Evolutionary conservation across 306 rosid genomes (phyloP).

Genomic region (Gleditsia sinensis): DNA sequence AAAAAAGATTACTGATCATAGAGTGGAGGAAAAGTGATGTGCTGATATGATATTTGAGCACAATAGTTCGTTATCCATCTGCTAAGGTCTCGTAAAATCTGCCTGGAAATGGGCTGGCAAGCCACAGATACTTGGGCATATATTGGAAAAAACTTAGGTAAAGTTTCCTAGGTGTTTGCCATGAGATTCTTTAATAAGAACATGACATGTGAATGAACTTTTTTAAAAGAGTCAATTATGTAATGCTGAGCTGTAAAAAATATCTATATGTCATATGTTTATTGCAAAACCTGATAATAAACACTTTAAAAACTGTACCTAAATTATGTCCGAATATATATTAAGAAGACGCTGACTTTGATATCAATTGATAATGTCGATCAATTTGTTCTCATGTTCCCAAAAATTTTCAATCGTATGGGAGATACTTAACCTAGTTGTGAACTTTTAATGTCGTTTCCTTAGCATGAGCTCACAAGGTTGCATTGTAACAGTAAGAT

Average conservation of each 20-base stretch:
- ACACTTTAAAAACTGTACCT: too few species aligned
- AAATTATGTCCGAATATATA: too few species aligned
- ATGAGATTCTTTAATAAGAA: too few species aligned
- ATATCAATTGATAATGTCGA: background rate
- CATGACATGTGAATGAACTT: too few species aligned
- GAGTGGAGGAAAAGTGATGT: conserved; percentile 6
- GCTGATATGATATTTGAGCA: conserved; percentile 14
- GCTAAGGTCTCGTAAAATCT: conserved; percentile 1
- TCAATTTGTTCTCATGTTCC: background rate
- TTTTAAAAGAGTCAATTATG: too few species aligned
- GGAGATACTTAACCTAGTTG: background rate
- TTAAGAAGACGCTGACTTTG: conserved; percentile 40
- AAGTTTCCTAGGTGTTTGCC: too few species aligned
- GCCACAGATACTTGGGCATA: conserved; percentile 34
- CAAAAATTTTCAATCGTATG: background rate
- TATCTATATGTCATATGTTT: too few species aligned
- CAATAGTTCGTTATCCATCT: conserved; percentile 12
- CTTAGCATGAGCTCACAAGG: background rate
- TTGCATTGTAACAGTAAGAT: too few species aligned
- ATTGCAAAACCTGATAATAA: too few species aligned
- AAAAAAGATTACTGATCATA: background rate
- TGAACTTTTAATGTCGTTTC: background rate
- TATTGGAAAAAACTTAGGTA: too few species aligned
- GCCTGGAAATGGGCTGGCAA: conserved; percentile 17
- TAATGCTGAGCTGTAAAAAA: too few species aligned